Conservation (phyloP, 2,329 filamentous ascomycete genomes). For the Neonectria neomacrospora region DNA sequence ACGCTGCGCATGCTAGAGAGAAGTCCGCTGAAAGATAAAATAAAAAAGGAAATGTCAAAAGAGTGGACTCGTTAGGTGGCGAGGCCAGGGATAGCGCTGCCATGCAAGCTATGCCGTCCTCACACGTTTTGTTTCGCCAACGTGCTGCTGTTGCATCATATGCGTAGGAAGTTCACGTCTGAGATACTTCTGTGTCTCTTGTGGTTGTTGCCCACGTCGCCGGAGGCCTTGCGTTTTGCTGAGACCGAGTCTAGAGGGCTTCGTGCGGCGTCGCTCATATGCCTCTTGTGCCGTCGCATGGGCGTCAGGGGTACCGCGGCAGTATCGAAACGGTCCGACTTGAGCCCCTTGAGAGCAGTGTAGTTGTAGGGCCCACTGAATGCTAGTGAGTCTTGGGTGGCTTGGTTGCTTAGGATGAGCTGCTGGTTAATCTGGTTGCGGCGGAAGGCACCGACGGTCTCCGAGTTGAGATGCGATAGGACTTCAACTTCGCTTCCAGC, state of each 20-base stretch:
- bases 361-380: slow-evolving; percentile 70
- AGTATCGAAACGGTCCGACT: slow-evolving; percentile 72
- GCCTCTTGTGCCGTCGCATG: slow-evolving; percentile 67
- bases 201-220: slow-evolving; percentile 56
- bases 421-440: slow-evolving; percentile 72
- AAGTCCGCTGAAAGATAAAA: slow-evolving; percentile 34
- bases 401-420: slow-evolving; percentile 69
- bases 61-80: slow-evolving; percentile 37
- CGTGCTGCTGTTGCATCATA: slow-evolving; percentile 48
- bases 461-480: slow-evolving; percentile 70
- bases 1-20: slow-evolving; percentile 37
- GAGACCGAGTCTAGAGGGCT: slow-evolving; percentile 62
- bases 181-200: slow-evolving; percentile 70
- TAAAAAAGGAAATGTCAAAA: slow-evolving; percentile 33
- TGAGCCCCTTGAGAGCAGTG: slow-evolving; percentile 71
- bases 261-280: slow-evolving; percentile 56
- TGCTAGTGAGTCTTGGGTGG: slow-evolving; percentile 70
- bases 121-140: slow-evolving; percentile 51
- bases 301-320: slow-evolving; percentile 77
- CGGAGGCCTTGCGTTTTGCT: slow-evolving; percentile 67
- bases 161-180: slow-evolving; percentile 61
- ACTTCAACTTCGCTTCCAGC: slow-evolving; percentile 59
- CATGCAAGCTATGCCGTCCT: slow-evolving; percentile 56
- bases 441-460: slow-evolving; percentile 82
- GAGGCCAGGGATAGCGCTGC: slow-evolving; percentile 57